Evolutionary conservation across 2,329 filamentous ascomycete genomes (phyloP), one percentile per base, ranked within the genome.

Genomic region (Cordyceps fumosorosea): DNA sequence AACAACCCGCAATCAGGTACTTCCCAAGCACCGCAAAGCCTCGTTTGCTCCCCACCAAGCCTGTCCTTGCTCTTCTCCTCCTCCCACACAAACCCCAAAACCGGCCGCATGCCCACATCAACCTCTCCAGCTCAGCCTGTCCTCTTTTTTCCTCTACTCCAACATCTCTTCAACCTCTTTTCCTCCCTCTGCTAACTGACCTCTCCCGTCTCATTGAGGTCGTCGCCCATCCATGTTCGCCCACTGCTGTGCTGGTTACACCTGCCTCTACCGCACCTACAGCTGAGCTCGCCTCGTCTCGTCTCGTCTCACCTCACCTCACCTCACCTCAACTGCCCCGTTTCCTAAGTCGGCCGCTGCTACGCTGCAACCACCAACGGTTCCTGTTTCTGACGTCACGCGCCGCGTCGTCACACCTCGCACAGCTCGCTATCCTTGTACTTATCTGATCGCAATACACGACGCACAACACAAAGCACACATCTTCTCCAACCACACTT

Each of bases 191-290:
- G 24, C 37, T 34, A 1, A 20, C n/a, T 40, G n/a, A 11, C 42
- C 10, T 58, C 40, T 44, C 34, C 47, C 12, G 47, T 29, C 22
- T 20, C 37, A 29, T 54, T 34, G 29, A 51, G 34, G 34, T 34
- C 24, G 18, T 48, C 16, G 26, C 40, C 40, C 48, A 14, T 60
- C 60, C 47, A 62, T 62, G 60, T 48, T 47, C 22, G 60, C 60
- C 47, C 60, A 62, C 53, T 62, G 60, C 44, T 62, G 53, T 26
- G 29, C 53, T 44, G 32, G 45, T 44, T 56, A 56, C 34, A 44
- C 48, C 51, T 44, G 24, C 45, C 60, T 62, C 52, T 56, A 56
- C 45, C 60, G 60, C 32, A 62, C 60, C 18, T 62, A 62, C 53
- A 62, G 53, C 53, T 62, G 18, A 56, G 14, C 57, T 16, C 24